phyloP scores from a whole-genome alignment of 2,329 filamentous ascomycete species.

The Trichoderma endophyticum region DNA sequence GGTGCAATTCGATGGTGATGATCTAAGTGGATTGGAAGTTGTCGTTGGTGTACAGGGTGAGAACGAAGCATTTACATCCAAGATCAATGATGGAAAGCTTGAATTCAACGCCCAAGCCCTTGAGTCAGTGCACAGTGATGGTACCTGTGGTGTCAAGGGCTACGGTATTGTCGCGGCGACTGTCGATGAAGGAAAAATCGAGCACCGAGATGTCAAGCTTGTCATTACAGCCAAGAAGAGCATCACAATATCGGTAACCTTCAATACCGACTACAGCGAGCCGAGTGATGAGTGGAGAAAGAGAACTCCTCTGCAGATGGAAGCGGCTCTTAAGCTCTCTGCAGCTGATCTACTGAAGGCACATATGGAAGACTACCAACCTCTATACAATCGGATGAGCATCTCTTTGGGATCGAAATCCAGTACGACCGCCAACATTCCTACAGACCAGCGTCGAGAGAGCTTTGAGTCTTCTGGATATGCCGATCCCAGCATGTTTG shows the following conservation, averaged over 20 bases:
- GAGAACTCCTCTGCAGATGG: not conserved
- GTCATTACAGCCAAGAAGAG: constrained; percentile 4
- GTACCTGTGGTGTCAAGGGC: constrained; percentile 14
- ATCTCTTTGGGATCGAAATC: not conserved
- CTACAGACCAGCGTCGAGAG: constrained; percentile 5
- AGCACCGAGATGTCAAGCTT: not conserved
- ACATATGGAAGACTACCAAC: constrained; percentile 11
- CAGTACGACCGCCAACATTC: not conserved
- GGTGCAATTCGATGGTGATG: constrained; percentile 1
- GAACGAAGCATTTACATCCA: constrained; percentile 13
- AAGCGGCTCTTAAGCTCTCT: not conserved
- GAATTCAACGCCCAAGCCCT: constrained; percentile 13
- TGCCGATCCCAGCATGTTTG: constrained; percentile 13
- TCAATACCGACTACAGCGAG: constrained; percentile 13
- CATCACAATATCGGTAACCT: constrained; percentile 5
- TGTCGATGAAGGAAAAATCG: constrained; percentile 1
- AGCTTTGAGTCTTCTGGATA: constrained; percentile 11
- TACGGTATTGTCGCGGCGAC: constrained; percentile 4
- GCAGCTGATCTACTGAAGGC: not conserved
- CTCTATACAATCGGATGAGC: constrained; percentile 9
- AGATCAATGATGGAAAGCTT: not conserved
- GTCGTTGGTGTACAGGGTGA: constrained; percentile 1
- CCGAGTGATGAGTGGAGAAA: not conserved
- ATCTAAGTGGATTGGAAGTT: not conserved
- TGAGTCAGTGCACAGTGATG: constrained; percentile 16